phyloP scores from a whole-genome alignment of 768 basidiomycete genomes.

The Cubamyces sp. region DNA sequence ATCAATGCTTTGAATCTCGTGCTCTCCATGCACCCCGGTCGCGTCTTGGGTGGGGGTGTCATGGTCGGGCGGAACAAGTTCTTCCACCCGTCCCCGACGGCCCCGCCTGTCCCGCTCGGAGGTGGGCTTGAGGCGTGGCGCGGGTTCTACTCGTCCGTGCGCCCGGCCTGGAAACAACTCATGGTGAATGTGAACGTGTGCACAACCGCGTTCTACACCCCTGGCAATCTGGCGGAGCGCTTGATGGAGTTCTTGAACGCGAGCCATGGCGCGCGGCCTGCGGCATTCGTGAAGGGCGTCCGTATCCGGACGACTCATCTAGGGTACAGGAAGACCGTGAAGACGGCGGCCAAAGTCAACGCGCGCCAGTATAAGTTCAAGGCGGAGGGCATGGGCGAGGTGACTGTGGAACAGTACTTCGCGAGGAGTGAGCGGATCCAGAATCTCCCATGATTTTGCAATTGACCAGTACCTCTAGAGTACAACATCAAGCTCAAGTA shows the following conservation, averaged over 20 bases:
- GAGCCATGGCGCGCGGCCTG: conserved; percentile 61
- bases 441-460: background rate
- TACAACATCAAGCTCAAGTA: conserved; percentile 44
- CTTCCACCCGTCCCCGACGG: conserved; percentile 47
- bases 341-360: conserved; percentile 47
- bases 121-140: conserved; percentile 65
- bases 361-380: conserved; percentile 46
- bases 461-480: conserved; percentile 36
- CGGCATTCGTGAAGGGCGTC: conserved; percentile 67
- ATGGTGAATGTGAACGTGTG: conserved; percentile 61
- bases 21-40: conserved; percentile 48
- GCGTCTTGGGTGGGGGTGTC: conserved; percentile 46
- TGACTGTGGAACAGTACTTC: conserved; percentile 55
- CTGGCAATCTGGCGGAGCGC: conserved; percentile 47
- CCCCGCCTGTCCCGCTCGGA: conserved; percentile 39
- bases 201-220: conserved; percentile 50
- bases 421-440: conserved; percentile 41
- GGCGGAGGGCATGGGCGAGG: conserved; percentile 42
- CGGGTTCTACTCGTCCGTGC: conserved; percentile 49
- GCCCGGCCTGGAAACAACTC: conserved; percentile 46
- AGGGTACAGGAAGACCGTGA: conserved; percentile 76
- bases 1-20: conserved; percentile 56
- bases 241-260: conserved; percentile 48
- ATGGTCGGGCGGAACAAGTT: conserved; percentile 56
- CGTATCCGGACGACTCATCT: conserved; percentile 71